These are phyloP conservation scores for Gaertneriomyces semiglobifer DNA, from an alignment of 192 early-diverging fungal species.

Conservation along the genomic window DNA sequence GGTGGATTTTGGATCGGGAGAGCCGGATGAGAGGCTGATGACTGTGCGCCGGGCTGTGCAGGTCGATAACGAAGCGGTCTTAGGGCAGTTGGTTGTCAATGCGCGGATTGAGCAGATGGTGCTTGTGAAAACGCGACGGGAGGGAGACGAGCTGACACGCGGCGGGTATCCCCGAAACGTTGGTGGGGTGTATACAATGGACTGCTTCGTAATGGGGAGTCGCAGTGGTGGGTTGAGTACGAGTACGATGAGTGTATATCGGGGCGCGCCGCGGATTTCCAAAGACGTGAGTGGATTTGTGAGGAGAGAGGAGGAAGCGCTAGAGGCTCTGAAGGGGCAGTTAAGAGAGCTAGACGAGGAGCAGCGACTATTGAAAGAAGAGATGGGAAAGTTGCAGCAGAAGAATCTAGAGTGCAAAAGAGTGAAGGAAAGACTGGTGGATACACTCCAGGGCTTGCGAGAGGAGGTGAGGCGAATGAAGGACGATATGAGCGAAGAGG, in stretches of 20 bases:
- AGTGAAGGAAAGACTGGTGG: neutral
- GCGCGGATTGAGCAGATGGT: conserved; percentile 39
- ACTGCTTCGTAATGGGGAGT: conserved; percentile 39
- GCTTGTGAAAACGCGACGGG: conserved; percentile 35
- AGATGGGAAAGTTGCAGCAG: neutral
- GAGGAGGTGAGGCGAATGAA: neutral
- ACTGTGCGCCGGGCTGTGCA: conserved; percentile 26
- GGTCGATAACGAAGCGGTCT: conserved; percentile 27
- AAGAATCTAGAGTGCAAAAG: conserved; percentile 2
- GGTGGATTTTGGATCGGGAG: conserved; percentile 13
- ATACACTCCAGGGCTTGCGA: neutral
- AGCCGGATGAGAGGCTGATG: conserved; percentile 12
- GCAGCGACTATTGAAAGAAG: conserved; percentile 1
- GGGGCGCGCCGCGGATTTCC: conserved; percentile 34
- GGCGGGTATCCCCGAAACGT: conserved; percentile 36
- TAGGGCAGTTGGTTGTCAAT: conserved; percentile 35
- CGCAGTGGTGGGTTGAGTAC: conserved; percentile 38
- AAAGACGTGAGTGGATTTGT: conserved; percentile 26
- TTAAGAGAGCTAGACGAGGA: conserved; percentile 21
- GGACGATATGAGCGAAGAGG: neutral
- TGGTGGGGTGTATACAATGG: conserved; percentile 34
- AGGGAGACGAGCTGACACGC: conserved; percentile 39
- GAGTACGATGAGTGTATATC: conserved; percentile 1
- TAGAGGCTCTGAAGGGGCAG: conserved; percentile 17
- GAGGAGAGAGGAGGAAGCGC: conserved; percentile 12